Percentiles rank a stretch among this genome's conserved stretches.
These are phyloP conservation scores for Aegle marmelos DNA, from an alignment of 345 rosid species.

Conservation along the genomic window DNA sequence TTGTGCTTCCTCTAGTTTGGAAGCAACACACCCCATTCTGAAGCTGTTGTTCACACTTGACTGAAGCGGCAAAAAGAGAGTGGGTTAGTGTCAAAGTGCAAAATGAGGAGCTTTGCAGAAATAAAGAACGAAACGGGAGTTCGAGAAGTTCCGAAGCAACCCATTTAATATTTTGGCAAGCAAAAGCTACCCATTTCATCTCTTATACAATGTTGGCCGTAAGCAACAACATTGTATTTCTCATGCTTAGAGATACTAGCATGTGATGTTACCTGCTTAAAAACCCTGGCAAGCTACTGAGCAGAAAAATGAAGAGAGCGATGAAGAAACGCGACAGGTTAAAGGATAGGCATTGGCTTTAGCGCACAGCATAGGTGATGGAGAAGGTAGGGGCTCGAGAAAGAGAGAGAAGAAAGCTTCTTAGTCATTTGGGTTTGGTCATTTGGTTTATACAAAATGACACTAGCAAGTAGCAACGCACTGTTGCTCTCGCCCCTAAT, in stretches of 20 bases:
- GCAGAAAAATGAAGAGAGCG: neutral
- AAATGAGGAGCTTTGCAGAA: constrained; percentile 9
- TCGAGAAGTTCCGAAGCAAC: constrained; percentile 11
- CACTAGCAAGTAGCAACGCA: constrained; percentile 9
- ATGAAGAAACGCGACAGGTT: neutral
- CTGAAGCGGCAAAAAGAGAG: constrained; percentile 23
- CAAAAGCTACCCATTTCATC: constrained; percentile 22
- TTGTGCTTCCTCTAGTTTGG: constrained; percentile 63
- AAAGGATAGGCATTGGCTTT: constrained; percentile 1
- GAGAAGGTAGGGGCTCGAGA: constrained; percentile 46
- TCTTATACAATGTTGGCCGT: neutral
- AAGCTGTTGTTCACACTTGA: neutral
- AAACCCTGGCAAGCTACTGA: neutral
- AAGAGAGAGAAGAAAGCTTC: constrained; percentile 28
- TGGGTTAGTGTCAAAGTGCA: constrained; percentile 26
- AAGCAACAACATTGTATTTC: neutral
- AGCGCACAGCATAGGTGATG: neutral
- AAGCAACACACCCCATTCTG: constrained; percentile 71
- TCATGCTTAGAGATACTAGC: neutral
- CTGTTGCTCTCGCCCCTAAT: neutral
- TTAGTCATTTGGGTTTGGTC: constrained; percentile 14
- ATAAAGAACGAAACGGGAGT: constrained; percentile 6
- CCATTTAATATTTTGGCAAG: constrained; percentile 17
- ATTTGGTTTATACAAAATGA: neutral
- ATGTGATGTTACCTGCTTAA: neutral